Evolutionary conservation across 805 yeast species (phyloP), one percentile per base, ranked within the genome.

Genomic region (Millerozyma acaciae): DNA sequence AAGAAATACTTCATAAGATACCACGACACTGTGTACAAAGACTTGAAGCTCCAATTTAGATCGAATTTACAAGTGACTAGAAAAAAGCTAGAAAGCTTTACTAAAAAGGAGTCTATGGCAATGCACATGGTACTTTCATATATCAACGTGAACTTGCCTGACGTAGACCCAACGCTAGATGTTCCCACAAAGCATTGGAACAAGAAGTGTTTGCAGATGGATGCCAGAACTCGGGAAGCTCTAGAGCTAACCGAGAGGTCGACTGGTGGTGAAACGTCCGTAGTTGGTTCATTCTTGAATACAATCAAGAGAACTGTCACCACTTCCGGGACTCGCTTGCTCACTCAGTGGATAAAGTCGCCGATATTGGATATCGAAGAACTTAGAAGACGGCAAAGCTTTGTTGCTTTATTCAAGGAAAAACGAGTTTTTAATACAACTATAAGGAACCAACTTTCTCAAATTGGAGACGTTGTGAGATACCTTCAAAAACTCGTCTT

Each of bases 321-420:
- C 0, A 69, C 80, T 1, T 78, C 93, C 0, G 97, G 97, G 0
- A 64, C 95, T 0, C 63, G 97, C 26, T 50, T 84, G n/a, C 59
- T 93, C 8, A 73, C 80, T 6, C 78, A 80, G 33, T 87, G 97
- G 96, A 59, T 90, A 4, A 69, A 84, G 16, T 77, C 86, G 2
- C 98, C 98, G 0, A 70, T 85, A 0, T 69, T 82, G 7, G 73
- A 81, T 46, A 47, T 73, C 0, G 45, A 51, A 0, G 83, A 76
- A 40, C 76, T 93, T 9, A 54, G 53, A 12, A 47, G 53, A 13
- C 63, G 98, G 17, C 68, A 65, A 34, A 40, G 43, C 3, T 64
- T 57, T 36, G 73, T 67, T 2, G 32, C 42, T 8, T 34, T 62
- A 7, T 63, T 64, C 42, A 39, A 45, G 12, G 45, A 48, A 14